Percentiles rank a stretch among this genome's conserved stretches.
These are phyloP conservation scores for Sporothrix globosa DNA, from an alignment of 2,329 filamentous ascomycete genomes.

Conservation along the genomic window DNA sequence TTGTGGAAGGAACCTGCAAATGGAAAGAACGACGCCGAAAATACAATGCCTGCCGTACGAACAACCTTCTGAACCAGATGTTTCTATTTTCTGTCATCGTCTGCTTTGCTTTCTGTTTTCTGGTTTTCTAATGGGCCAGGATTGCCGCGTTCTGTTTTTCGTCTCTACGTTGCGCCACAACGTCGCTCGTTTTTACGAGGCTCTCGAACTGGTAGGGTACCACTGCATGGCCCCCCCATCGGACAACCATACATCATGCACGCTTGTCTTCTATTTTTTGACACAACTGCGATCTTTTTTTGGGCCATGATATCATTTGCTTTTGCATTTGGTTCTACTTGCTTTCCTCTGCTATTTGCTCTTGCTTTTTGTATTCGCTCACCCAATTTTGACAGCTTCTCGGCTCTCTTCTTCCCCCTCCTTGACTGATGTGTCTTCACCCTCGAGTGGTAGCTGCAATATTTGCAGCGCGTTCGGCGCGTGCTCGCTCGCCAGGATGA, in stretches of 20 bases:
- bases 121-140: neutral
- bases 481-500: slow-evolving; percentile 79
- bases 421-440: slow-evolving; percentile 2
- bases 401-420: neutral
- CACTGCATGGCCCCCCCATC: slow-evolving; percentile 20
- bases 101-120: neutral
- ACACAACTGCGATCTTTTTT: slow-evolving; percentile 19
- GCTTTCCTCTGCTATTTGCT: neutral
- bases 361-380: neutral
- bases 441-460: slow-evolving; percentile 57
- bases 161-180: neutral
- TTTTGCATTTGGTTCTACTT: neutral
- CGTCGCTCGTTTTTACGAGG: slow-evolving; percentile 1
- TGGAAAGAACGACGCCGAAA: slow-evolving; percentile 8
- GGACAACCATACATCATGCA: slow-evolving; percentile 1
- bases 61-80: neutral
- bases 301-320: slow-evolving; percentile 11
- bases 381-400: neutral
- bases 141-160: neutral
- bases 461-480: slow-evolving; percentile 73
- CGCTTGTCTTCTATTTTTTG: neutral
- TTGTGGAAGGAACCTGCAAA: neutral
- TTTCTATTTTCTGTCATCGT: neutral
- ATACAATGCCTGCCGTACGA: slow-evolving; percentile 7
- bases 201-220: slow-evolving; percentile 13